Conservation (phyloP, 495 filamentous ascomycete species). For the Elaphomyces granulatus region DNA sequence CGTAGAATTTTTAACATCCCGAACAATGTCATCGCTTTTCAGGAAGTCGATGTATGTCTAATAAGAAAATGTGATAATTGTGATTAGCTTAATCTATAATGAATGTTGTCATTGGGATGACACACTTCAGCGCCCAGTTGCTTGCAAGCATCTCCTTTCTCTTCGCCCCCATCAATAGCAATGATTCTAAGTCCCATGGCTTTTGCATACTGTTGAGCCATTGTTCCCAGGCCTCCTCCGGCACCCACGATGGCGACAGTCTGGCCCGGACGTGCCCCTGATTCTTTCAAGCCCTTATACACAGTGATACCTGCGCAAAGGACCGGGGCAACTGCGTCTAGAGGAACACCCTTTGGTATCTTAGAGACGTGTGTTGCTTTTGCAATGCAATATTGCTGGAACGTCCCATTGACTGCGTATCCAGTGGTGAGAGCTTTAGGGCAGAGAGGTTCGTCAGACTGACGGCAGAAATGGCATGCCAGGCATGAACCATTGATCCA, state of each 20-base stretch:
- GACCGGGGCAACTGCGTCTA: constrained; percentile 71
- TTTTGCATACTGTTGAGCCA: constrained; percentile 75
- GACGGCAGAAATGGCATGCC: constrained; percentile 64
- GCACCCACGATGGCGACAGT: constrained; percentile 77
- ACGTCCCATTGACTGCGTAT: constrained; percentile 83
- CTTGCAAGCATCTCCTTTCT: constrained; percentile 54
- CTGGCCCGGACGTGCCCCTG: constrained; percentile 55
- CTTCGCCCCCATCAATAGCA: constrained; percentile 67
- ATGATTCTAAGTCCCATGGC: constrained; percentile 74
- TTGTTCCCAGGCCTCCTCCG: constrained; percentile 69
- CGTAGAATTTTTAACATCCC: too few relatives aligned
- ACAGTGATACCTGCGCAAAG: constrained; percentile 85
- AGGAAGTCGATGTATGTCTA: constrained; percentile 60
- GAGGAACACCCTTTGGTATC: constrained; percentile 56
- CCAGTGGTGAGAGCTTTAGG: constrained; percentile 57
- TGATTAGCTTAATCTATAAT: too few relatives aligned
- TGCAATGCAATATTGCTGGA: constrained; percentile 83
- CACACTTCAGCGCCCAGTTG: constrained; percentile 44
- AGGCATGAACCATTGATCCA: constrained; percentile 83
- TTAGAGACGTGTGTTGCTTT: constrained; percentile 72
- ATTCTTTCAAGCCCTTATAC: constrained; percentile 86
- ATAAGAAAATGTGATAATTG: too few relatives aligned
- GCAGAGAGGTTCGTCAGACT: constrained; percentile 66
- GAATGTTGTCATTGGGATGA: background rate
- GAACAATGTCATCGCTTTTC: constrained; percentile 46